Base-by-base conservation (phyloP, 352 stramenopile genomes). In the Vaucheria bursata region DNA sequence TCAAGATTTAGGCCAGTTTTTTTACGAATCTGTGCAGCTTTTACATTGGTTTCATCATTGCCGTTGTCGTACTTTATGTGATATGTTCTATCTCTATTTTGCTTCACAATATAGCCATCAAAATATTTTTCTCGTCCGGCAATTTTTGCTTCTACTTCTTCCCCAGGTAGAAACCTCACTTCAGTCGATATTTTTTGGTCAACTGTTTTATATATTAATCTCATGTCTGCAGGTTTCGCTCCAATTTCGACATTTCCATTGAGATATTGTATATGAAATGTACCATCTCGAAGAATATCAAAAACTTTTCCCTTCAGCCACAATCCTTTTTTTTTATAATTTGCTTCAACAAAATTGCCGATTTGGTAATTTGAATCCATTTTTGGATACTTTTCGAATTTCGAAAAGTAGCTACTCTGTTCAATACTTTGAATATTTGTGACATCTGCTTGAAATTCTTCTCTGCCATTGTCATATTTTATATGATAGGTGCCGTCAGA, bases 1-100 rank as follows among this genome's bases (percentile, higher is more conserved):
- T 59, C 45, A 12, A 59, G 12, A 12, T 59, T 25, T 59, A 32
- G 32, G 12, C 33, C 35, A 25, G 52, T 32, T 25, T 79, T n/a
- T 39, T 31, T 79, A 4, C 71, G 77, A 12, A 85, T 81, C 18
- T 81, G 38, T 29, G 85, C 66, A 12, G 65, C 75, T 29, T 80
- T 53, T 64, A 86, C 81, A 2, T 18, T 40, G n/a, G 37, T 78
- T 59, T 87, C 85, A 31, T 84, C 74, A 33, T 87, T 84, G 0
- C 85, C 85, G 39, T 88, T 82, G 36, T 82, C 85, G 45, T 88
- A 88, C 5, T 75, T 5, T n/a, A 88, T 70, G 52, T 87, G 69
- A 39, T 84, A 88, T 25, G 79, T 86, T 6, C 84, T 78, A 67
- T 85, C 69, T 8, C 53, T 49, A 37, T 82, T 83, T 8, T 75